Base-by-base conservation (phyloP, 257 asterid genomes). In the Fraxinus excelsior region DNA sequence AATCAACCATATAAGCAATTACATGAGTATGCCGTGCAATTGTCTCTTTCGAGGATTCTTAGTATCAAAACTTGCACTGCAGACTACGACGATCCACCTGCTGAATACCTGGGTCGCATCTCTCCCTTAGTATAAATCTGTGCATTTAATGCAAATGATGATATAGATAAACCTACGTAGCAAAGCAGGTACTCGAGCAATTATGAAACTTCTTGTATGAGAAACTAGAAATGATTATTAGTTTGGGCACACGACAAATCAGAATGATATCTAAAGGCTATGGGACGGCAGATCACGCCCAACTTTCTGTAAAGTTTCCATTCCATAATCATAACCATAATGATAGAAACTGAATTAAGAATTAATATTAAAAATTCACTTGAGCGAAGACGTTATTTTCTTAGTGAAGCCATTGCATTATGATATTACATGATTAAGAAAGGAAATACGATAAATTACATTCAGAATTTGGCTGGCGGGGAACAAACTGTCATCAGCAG, bases 171-270 rank as follows among this genome's bases (percentile, higher is more conserved):
- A n/a, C 14, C 29, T 7, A 21, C 67, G 5, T 28, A 1, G 3
- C 8, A 31, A 26, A 67, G 26, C 51, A 21, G 14, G 73, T 26
- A 49, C 12, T 16, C 66, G 7, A 38, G 82, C 81, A 62, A 80
- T 85, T 58, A 82, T 85, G 67, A 58, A 53, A 29, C 7, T 71
- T 35, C 69, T 72, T 32, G 75, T 80, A 62, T 70, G 77, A 72
- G 71, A 73, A 67, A 70, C 6, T 19, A 32, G 28, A 78, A 82
- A 75, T 75, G 40, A 75, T 82, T 37, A 6, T 75, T 71, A 74
- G 72, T 67, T 75, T 71, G 10, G 70, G 70, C 79, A 58, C 84
- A 76, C 76, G 81, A 74, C 37, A 49, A 32, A 42, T 73, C 67
- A 62, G 26, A 76, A 76, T 76, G 69, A 77, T 79, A 53, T 16